Conservation (phyloP, 148 eudicot species). For the Suaeda aralocaspica region DNA sequence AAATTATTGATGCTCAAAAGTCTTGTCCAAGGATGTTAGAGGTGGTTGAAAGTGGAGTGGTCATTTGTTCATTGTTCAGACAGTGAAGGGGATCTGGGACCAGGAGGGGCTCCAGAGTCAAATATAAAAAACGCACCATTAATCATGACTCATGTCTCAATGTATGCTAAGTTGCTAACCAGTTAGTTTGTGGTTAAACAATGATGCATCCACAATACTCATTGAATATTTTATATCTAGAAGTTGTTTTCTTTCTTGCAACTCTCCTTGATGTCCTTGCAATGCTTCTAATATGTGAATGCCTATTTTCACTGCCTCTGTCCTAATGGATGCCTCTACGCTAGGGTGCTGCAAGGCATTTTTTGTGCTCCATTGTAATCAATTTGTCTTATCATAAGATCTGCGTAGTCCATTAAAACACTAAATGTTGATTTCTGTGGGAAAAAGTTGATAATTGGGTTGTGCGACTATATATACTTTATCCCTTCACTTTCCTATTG, state of each 20-base stretch:
- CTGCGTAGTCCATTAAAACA: too few relatives aligned
- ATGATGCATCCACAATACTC: neutral
- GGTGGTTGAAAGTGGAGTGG: neutral
- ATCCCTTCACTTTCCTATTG: conserved; percentile 21
- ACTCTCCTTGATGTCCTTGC: neutral
- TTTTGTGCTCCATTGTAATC: neutral
- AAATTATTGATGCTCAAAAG: conserved; percentile 4
- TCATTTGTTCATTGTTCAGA: neutral
- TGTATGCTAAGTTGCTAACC: too few relatives aligned
- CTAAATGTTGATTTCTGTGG: neutral
- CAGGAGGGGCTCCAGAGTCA: too few relatives aligned
- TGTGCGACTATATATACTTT: neutral
- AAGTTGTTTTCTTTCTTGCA: neutral
- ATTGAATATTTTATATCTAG: neutral
- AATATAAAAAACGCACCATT: too few relatives aligned
- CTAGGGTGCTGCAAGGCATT: neutral
- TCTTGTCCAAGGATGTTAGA: conserved; percentile 1
- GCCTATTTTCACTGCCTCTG: too few relatives aligned
- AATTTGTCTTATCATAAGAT: neutral
- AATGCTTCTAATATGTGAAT: neutral
- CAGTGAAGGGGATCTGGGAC: neutral
- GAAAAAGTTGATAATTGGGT: neutral
- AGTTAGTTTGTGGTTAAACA: too few relatives aligned
- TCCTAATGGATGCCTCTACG: neutral
- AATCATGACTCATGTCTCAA: too few relatives aligned